phyloP scores from a whole-genome alignment of 2,329 filamentous ascomycete genomes.

The Penicillium sumatraense region DNA sequence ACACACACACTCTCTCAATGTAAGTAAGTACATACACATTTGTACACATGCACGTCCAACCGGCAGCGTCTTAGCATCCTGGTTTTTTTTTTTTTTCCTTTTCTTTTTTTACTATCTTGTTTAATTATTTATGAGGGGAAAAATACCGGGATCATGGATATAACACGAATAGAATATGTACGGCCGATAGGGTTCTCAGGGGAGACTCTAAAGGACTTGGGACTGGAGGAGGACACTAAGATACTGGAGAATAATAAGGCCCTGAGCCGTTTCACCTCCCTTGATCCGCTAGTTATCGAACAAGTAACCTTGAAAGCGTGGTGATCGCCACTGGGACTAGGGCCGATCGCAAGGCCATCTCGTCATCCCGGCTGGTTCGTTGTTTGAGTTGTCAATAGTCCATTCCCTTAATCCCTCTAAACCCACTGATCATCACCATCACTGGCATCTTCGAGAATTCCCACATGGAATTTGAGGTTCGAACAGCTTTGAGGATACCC shows the following conservation, averaged over 20 bases:
- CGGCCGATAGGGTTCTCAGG: constrained; percentile 5
- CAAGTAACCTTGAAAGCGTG: constrained; percentile 14
- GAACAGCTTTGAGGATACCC: background rate
- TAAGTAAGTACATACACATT: background rate
- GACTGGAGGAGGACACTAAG: too few species aligned
- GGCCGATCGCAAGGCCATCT: constrained; percentile 25
- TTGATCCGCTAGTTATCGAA: constrained; percentile 10
- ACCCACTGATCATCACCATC: background rate
- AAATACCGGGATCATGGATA: background rate
- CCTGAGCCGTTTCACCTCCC: constrained; percentile 21
- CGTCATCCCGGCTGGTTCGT: constrained; percentile 5
- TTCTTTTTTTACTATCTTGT: too few species aligned
- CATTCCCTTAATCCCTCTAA: background rate
- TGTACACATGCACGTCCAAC: background rate
- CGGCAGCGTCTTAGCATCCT: background rate
- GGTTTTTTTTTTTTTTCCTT: too few species aligned
- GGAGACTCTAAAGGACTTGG: too few species aligned
- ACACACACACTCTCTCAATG: background rate
- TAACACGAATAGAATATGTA: constrained; percentile 5
- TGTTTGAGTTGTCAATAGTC: constrained; percentile 9
- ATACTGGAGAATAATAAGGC: background rate
- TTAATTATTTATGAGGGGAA: background rate
- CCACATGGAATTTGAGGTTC: constrained; percentile 2
- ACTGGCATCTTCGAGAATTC: background rate
- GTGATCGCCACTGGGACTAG: constrained; percentile 25